These are phyloP conservation scores for Gnetum montanum DNA, from an alignment of 75 land plant species.

Conservation along the genomic window DNA sequence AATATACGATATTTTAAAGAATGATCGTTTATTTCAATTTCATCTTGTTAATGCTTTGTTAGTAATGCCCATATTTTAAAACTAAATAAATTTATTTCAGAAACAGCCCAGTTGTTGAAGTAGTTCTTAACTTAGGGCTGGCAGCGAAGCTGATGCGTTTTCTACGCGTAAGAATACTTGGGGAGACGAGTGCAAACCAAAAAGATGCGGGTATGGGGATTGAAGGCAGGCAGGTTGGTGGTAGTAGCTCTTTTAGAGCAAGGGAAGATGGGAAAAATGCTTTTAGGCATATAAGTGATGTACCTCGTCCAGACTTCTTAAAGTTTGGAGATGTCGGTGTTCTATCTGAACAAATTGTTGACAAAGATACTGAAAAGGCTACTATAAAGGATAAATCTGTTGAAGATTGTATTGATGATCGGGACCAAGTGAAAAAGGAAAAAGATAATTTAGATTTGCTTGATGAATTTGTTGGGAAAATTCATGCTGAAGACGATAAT, in stretches of 20 bases:
- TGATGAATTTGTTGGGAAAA: conserved; percentile 8
- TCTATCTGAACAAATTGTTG: conserved; percentile 29
- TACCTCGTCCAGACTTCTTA: conserved; percentile 27
- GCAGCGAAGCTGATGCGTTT: conserved; percentile 92
- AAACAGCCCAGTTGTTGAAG: conserved; percentile 76
- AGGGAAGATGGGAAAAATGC: conserved; percentile 60
- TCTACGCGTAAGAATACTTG: conserved; percentile 66
- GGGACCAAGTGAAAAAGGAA: conserved; percentile 11
- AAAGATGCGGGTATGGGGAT: conserved; percentile 20
- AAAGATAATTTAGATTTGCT: conserved; percentile 15
- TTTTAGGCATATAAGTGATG: conserved; percentile 30
- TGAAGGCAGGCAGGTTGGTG: conserved; percentile 30
- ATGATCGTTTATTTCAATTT: not conserved
- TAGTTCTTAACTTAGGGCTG: conserved; percentile 72
- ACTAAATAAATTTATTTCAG: conserved; percentile 25
- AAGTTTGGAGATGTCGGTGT: conserved; percentile 25
- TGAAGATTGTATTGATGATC: conserved; percentile 31
- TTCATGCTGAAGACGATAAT: conserved; percentile 31
- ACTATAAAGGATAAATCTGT: conserved; percentile 11
- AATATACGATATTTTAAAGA: not conserved
- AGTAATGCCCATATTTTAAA: too few species aligned
- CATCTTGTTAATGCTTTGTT: not conserved
- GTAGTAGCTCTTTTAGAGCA: conserved; percentile 16
- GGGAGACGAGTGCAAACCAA: conserved; percentile 42
- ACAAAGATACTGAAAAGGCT: conserved; percentile 28